phyloP scores from a whole-genome alignment of 2,329 filamentous ascomycete genomes.

The Didymella arachidicola region DNA sequence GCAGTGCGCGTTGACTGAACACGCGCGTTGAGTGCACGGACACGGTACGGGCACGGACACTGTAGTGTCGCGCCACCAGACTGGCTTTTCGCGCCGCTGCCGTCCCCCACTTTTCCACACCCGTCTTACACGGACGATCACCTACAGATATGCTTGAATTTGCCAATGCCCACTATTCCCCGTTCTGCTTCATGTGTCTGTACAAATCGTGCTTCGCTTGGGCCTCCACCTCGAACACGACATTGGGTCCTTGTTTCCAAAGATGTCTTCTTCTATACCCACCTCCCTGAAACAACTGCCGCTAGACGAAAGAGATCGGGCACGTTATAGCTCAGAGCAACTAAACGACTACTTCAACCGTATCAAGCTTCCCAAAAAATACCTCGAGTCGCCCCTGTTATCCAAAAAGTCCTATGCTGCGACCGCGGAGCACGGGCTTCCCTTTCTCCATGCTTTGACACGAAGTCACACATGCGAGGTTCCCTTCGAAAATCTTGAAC shows the following conservation, averaged over 20 bases:
- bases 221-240: neutral
- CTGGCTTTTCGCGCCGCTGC: neutral
- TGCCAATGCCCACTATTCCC: neutral
- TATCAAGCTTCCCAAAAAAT: constrained; percentile 12
- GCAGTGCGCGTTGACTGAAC: too few relatives aligned
- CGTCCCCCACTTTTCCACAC: neutral
- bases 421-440: constrained; percentile 16
- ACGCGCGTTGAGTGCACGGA: too few relatives aligned
- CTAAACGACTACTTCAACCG: constrained; percentile 14
- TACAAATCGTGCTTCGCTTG: too few relatives aligned
- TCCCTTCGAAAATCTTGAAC: constrained; percentile 25
- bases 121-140: neutral
- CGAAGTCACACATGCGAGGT: constrained; percentile 10
- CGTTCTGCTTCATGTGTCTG: neutral
- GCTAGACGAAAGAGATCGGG: constrained; percentile 15
- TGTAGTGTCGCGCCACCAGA: neutral
- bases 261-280: neutral
- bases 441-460: constrained; percentile 16
- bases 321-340: constrained; percentile 14
- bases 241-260: neutral
- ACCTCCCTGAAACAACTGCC: constrained; percentile 14
- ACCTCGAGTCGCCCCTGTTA: constrained; percentile 12
- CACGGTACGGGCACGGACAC: too few relatives aligned
- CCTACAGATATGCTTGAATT: neutral
- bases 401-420: constrained; percentile 9